Evolutionary conservation across 2,329 filamentous ascomycete species (phyloP).

Genomic region (Colletotrichum sp.): DNA sequence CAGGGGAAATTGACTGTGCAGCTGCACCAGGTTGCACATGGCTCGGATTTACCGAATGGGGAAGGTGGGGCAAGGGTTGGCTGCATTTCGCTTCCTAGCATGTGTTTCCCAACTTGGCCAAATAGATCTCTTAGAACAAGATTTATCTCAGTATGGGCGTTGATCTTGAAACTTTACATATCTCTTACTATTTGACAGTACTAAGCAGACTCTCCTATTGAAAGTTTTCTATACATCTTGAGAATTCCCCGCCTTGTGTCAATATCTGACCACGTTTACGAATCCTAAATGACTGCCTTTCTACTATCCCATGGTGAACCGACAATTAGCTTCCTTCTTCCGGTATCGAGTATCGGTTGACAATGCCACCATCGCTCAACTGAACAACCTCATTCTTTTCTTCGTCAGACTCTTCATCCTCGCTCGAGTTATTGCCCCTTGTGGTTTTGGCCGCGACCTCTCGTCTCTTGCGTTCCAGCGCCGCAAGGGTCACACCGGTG

Average conservation of each 20-base stretch:
- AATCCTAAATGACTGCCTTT: background rate
- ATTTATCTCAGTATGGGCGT: background rate
- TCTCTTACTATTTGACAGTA: background rate
- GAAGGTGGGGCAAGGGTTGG: background rate
- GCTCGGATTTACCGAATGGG: background rate
- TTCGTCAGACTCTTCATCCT: background rate
- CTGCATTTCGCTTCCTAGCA: background rate
- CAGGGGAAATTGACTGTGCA: background rate
- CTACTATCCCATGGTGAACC: background rate
- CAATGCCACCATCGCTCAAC: background rate
- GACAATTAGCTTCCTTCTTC: background rate
- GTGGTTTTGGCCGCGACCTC: background rate
- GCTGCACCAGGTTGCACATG: background rate
- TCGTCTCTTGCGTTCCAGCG: background rate
- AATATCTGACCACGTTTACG: rapidly evolving
- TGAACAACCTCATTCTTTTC: background rate
- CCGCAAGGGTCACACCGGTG: background rate
- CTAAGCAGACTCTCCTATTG: background rate
- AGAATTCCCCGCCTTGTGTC: background rate
- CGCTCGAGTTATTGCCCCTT: background rate
- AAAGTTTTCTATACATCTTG: background rate
- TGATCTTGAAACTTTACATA: background rate
- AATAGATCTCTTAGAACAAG: background rate
- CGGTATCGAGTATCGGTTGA: background rate
- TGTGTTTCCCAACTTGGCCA: background rate